Percentiles rank a stretch among this genome's conserved stretches.
phyloP scores from a whole-genome alignment of 345 rosid species.

The Eucalyptus leucophloia region DNA sequence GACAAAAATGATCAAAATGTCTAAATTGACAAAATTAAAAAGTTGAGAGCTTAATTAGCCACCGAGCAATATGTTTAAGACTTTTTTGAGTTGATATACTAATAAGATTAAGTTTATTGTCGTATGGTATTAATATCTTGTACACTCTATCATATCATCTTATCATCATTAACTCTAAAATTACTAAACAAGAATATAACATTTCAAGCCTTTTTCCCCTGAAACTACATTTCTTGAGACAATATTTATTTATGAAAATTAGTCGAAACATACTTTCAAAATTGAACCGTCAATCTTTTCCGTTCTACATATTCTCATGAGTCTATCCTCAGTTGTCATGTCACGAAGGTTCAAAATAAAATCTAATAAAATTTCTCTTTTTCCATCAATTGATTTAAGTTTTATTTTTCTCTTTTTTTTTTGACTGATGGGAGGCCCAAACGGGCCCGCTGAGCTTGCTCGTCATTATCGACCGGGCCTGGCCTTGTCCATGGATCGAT shows the following conservation, averaged over 20 bases:
- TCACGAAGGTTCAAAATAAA: background rate
- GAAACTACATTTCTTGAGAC: background rate
- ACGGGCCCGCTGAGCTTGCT: background rate
- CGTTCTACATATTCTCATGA: background rate
- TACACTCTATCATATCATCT: background rate
- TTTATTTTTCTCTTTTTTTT: too few species aligned
- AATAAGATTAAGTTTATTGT: background rate
- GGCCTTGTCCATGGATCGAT: background rate
- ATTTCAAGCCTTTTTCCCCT: background rate
- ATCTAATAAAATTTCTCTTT: background rate
- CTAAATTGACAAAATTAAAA: background rate
- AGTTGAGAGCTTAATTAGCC: background rate
- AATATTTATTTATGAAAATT: background rate
- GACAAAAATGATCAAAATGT: rapidly evolving
- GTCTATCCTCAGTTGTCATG: background rate
- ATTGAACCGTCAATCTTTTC: background rate
- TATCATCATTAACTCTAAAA: background rate
- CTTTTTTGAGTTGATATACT: background rate
- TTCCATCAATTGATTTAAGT: background rate
- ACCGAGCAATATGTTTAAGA: rapidly evolving
- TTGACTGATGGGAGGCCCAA: background rate
- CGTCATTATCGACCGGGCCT: background rate
- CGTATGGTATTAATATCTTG: background rate
- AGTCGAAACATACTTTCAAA: background rate
- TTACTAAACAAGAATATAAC: background rate